Conservation (phyloP, 2,329 filamentous ascomycete species). For the Helminthosporium solani region DNA sequence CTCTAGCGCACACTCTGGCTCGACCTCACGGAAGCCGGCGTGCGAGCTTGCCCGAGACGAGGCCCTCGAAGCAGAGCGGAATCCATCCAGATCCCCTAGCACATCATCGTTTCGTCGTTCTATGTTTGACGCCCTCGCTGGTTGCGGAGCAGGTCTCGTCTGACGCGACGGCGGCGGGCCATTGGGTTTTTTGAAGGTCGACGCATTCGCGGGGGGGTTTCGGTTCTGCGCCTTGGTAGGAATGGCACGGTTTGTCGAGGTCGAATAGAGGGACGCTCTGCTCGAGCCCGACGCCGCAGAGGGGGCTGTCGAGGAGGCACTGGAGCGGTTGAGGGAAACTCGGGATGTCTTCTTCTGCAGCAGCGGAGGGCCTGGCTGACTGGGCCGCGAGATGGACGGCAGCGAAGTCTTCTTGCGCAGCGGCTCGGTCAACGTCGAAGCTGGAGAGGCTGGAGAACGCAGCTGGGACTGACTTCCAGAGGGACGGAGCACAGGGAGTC, state of each 20-base stretch:
- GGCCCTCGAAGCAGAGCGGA: slow-evolving; percentile 45
- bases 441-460: slow-evolving; percentile 42
- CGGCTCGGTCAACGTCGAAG: slow-evolving; percentile 46
- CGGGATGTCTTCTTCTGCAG: slow-evolving; percentile 38
- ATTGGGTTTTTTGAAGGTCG: slow-evolving; percentile 41
- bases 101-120: slow-evolving; percentile 40
- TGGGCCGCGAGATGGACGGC: slow-evolving; percentile 23
- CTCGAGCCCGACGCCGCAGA: slow-evolving; percentile 18
- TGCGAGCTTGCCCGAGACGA: slow-evolving; percentile 43
- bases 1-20: slow-evolving; percentile 21
- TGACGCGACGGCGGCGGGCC: slow-evolving; percentile 25
- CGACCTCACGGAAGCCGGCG: slow-evolving; percentile 37
- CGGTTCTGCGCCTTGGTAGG: slow-evolving; percentile 20
- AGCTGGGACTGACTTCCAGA: slow-evolving; percentile 44
- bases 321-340: slow-evolving; percentile 28
- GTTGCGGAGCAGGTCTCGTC: slow-evolving; percentile 20
- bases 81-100: slow-evolving; percentile 46
- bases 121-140: slow-evolving; percentile 9
- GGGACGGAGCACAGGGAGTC: slow-evolving; percentile 52
- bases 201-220: slow-evolving; percentile 21
- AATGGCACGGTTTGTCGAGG: slow-evolving; percentile 23
- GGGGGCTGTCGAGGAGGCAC: slow-evolving; percentile 18
- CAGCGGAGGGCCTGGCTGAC: slow-evolving; percentile 12
- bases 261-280: slow-evolving; percentile 25
- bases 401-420: slow-evolving; percentile 25